Evolutionary conservation across 805 yeast genomes (phyloP), one percentile per base, ranked within the genome.

Genomic region (Wickerhamomyces bisporus): DNA sequence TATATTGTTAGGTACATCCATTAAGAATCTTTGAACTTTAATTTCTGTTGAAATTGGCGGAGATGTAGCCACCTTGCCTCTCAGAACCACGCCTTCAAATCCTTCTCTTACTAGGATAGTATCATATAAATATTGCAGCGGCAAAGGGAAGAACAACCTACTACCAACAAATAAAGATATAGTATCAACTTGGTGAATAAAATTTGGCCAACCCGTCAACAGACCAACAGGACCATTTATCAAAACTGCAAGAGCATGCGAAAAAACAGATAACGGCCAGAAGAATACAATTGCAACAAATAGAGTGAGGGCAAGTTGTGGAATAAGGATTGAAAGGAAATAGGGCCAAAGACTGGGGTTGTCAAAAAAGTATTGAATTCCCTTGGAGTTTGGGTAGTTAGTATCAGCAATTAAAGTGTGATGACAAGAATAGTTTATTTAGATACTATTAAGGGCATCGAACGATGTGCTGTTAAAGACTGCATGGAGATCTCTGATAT

Each of bases 61-160:
- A 15, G 55, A 43, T 39, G 68, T 46, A 21, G 61, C 45, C 30
- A 65, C 45, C 40, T 65, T 64, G 8, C 70, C 70, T 34, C 58
- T 40, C 17, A 68, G 43, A 4, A 73, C 73, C 13, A 73, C 50
- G 40, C 66, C 67, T 40, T 71, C 70, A 21, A 64, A 58, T 21
- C 68, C 74, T 43, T 73, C 76, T 34, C 58, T 57, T 15, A 65
- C 59, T 30, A 76, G 47, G 2, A 70, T 72, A 2, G 71, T 59
- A 48, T 75, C 81, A 48, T 74, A 76, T 3, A 71, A 57, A 17
- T 62, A 49, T 30, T 61, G 63, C 46, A 73, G 68, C 6, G 77
- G 69, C 6, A 65, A 62, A 0, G 79, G 76, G 55, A 72, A 61
- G n/a, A 74, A 51, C 3, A 70, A 39, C 14, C 59, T 45, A n/a